Evolutionary conservation across 805 yeast genomes (phyloP).

Genomic region (Candida odintsovae): DNA sequence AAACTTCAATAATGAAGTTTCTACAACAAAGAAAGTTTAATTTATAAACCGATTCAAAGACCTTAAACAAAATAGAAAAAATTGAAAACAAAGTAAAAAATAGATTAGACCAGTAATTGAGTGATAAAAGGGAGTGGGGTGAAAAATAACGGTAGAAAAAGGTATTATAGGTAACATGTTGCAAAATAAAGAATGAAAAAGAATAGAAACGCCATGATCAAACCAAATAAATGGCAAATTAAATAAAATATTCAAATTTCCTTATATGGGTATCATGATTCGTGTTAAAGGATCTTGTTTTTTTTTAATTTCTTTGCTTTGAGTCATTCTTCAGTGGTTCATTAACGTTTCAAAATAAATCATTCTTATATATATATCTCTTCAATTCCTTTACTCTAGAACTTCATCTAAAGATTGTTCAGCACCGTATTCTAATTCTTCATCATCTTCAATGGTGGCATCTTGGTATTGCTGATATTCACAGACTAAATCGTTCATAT

Average conservation of each 20-base stretch:
- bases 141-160: not conserved
- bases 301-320: not conserved
- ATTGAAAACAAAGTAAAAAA: not conserved
- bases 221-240: too few species aligned
- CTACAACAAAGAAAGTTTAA: not conserved
- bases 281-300: not conserved
- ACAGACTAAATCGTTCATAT: constrained; percentile 93
- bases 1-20: too few species aligned
- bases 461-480: constrained; percentile 96
- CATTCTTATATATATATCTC: not conserved
- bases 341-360: not conserved
- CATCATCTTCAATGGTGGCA: constrained; percentile 81
- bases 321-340: not conserved
- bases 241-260: not conserved
- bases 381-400: constrained; percentile 17
- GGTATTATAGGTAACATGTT: not conserved
- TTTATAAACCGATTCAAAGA: not conserved
- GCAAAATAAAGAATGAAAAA: not conserved
- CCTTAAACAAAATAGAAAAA: not conserved
- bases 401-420: constrained; percentile 27
- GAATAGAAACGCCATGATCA: not conserved
- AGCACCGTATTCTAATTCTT: constrained; percentile 29
- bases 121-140: not conserved
- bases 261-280: not conserved
- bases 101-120: not conserved